Conservation (phyloP, 2,329 filamentous ascomycete genomes). For the Alternaria infectoria region DNA sequence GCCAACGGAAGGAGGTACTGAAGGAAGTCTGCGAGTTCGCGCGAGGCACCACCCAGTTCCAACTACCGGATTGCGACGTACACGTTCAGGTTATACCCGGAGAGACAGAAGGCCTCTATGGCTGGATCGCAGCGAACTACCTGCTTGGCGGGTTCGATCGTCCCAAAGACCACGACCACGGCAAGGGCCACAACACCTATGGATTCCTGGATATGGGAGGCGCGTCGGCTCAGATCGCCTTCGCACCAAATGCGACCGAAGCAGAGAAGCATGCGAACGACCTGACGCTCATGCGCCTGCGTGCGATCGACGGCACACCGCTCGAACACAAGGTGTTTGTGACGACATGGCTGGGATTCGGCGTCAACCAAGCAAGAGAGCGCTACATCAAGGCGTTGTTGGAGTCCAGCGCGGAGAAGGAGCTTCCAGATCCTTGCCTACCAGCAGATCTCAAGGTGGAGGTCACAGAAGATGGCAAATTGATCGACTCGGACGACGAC, state of each 20-base stretch:
- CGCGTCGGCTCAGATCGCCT: conserved; percentile 96
- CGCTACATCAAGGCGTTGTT: conserved; percentile 82
- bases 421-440: conserved; percentile 89
- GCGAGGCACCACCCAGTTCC: conserved; percentile 76
- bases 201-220: conserved; percentile 99
- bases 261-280: conserved; percentile 88
- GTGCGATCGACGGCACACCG: conserved; percentile 78
- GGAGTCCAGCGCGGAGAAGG: conserved; percentile 67
- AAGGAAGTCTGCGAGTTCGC: conserved; percentile 84
- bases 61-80: conserved; percentile 84
- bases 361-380: conserved; percentile 89
- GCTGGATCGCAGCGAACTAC: conserved; percentile 98
- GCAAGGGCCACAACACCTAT: conserved; percentile 90
- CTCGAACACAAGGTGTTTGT: conserved; percentile 91
- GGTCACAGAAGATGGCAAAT: conserved; percentile 73
- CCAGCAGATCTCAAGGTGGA: conserved; percentile 78
- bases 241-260: conserved; percentile 92
- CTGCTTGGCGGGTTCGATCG: conserved; percentile 87
- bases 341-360: conserved; percentile 95
- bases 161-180: conserved; percentile 76
- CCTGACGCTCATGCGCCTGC: conserved; percentile 82
- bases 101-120: conserved; percentile 94
- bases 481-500: conserved; percentile 53
- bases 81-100: conserved; percentile 95
- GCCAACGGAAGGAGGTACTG: conserved; percentile 75